Evolutionary conservation across 2,329 filamentous ascomycete genomes (phyloP).

Genomic region (Allantophomopsis lycopodina): DNA sequence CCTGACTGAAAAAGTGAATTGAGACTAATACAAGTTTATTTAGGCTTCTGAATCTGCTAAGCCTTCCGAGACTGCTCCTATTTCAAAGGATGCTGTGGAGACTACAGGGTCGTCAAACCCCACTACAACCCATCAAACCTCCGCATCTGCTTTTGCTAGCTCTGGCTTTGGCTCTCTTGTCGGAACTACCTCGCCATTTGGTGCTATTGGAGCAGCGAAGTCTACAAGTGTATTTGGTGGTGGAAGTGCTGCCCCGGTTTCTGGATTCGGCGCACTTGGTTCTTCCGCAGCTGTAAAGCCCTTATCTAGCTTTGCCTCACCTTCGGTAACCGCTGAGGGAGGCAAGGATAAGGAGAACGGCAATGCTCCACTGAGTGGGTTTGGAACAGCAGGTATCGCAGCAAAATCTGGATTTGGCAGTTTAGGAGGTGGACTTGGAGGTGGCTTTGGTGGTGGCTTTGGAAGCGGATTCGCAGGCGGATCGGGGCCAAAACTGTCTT

Average conservation of each 20-base stretch:
- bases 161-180: constrained; percentile 58
- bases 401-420: not conserved
- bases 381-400: no score
- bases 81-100: constrained; percentile 7
- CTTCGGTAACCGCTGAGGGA: constrained; percentile 11
- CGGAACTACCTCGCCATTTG: constrained; percentile 50
- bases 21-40: no score
- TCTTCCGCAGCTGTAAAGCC: constrained; percentile 13
- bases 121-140: constrained; percentile 21
- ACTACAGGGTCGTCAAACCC: no score
- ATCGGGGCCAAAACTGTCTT: constrained; percentile 34
- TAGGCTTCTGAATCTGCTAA: not conserved
- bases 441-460: constrained; percentile 20
- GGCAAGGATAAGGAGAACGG: no score
- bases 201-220: constrained; percentile 33
- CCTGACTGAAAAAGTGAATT: no score
- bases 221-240: constrained; percentile 33
- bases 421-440: constrained; percentile 19
- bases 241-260: constrained; percentile 16
- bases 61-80: constrained; percentile 5
- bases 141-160: constrained; percentile 48
- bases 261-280: constrained; percentile 31
- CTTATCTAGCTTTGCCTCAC: constrained; percentile 30
- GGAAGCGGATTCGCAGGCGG: constrained; percentile 25
- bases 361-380: no score